phyloP scores from a whole-genome alignment of 306 rosid species.

The Parietaria judaica region DNA sequence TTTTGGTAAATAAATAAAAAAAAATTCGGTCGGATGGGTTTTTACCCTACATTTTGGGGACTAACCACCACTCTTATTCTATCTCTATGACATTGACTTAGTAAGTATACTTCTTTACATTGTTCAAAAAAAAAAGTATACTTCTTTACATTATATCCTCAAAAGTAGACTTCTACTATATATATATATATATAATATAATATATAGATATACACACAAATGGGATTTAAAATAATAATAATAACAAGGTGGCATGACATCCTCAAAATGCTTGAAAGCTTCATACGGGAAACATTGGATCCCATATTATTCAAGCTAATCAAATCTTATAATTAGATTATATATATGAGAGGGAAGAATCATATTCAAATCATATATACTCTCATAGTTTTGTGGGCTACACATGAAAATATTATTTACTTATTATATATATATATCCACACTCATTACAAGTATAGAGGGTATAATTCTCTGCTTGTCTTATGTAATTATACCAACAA shows the following conservation, averaged over 20 bases:
- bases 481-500: slow-evolving; percentile 2
- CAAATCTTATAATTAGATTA: slow-evolving; percentile 1
- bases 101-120: too few relatives aligned
- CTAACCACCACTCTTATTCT: too few relatives aligned
- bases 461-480: slow-evolving; percentile 10
- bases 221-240: not conserved
- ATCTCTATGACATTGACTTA: too few relatives aligned
- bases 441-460: too few relatives aligned
- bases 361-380: not conserved
- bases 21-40: too few relatives aligned
- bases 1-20: too few relatives aligned
- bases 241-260: not conserved
- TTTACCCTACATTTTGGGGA: too few relatives aligned
- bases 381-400: not conserved
- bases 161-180: not conserved
- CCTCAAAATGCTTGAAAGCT: not conserved
- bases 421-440: not conserved
- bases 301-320: slow-evolving; percentile 12
- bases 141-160: not conserved
- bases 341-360: not conserved
- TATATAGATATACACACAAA: too few relatives aligned
- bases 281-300: slow-evolving; percentile 14
- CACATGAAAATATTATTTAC: not conserved
- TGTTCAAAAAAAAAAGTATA: too few relatives aligned
- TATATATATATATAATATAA: too few relatives aligned